These are phyloP conservation scores for Aureobasidium sp. DNA, from an alignment of 2,329 filamentous ascomycete species.

Conservation along the genomic window DNA sequence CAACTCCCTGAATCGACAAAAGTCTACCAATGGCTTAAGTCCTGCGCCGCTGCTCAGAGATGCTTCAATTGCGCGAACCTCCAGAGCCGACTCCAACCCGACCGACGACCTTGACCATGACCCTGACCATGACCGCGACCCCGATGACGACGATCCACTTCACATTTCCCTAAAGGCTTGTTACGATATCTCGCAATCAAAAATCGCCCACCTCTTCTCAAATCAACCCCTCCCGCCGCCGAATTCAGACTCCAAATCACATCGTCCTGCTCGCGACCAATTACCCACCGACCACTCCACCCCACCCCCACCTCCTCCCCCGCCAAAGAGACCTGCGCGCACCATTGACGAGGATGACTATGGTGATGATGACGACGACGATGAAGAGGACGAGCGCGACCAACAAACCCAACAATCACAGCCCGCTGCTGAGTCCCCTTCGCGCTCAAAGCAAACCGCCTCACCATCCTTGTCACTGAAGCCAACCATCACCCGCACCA, in stretches of 20 bases:
- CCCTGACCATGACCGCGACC: conserved; percentile 8
- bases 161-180: conserved; percentile 61
- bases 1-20: conserved; percentile 3
- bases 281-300: neutral
- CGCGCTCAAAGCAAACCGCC: conserved; percentile 45
- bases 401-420: conserved; percentile 17
- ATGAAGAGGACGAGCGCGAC: conserved; percentile 34
- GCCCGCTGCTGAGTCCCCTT: conserved; percentile 30
- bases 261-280: neutral
- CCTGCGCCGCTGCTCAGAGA: conserved; percentile 31
- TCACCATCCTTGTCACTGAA: conserved; percentile 58
- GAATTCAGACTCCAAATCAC: neutral
- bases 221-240: conserved; percentile 21
- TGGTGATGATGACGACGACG: conserved; percentile 54
- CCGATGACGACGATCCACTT: conserved; percentile 37
- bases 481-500: conserved; percentile 52
- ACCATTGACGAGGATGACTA: conserved; percentile 73
- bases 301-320: conserved; percentile 26
- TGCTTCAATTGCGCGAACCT: conserved; percentile 28
- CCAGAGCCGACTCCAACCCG: conserved; percentile 18
- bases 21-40: neutral
- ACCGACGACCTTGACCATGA: neutral
- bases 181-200: conserved; percentile 68
- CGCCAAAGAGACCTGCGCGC: conserved; percentile 66
- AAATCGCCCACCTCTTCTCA: conserved; percentile 67